These are phyloP conservation scores for Ganoderma resinaceum DNA, from an alignment of 1,284 basidiomycete species.

Conservation along the genomic window DNA sequence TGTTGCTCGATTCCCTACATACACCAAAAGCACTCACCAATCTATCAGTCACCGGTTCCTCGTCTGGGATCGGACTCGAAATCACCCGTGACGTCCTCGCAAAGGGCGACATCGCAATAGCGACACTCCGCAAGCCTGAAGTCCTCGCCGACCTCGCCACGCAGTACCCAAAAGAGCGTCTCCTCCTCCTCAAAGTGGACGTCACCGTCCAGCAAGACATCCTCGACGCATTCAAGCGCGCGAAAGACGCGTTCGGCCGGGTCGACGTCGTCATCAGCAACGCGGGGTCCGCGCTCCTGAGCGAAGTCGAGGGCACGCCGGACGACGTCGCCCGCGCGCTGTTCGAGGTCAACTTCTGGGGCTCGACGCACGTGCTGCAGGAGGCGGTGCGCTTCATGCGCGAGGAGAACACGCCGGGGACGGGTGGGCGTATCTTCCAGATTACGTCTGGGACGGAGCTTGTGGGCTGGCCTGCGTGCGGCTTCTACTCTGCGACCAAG, in stretches of 20 bases:
- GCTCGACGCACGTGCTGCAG: slow-evolving; percentile 32
- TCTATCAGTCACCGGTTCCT: slow-evolving; percentile 40
- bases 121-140: slow-evolving; percentile 40
- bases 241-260: slow-evolving; percentile 45
- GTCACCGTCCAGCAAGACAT: slow-evolving; percentile 43
- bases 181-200: slow-evolving; percentile 49
- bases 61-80: slow-evolving; percentile 42
- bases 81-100: slow-evolving; percentile 36
- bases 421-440: slow-evolving; percentile 44
- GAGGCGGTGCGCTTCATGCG: slow-evolving; percentile 32
- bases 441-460: slow-evolving; percentile 39
- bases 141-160: slow-evolving; percentile 33
- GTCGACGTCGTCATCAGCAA: slow-evolving; percentile 54
- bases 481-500: slow-evolving; percentile 44
- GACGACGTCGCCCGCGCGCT: slow-evolving; percentile 31
- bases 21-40: not conserved
- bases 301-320: slow-evolving; percentile 39
- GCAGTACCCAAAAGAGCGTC: slow-evolving; percentile 28
- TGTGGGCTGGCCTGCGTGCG: slow-evolving; percentile 32
- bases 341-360: slow-evolving; percentile 39
- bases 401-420: slow-evolving; percentile 37
- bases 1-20: not conserved
- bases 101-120: slow-evolving; percentile 42
- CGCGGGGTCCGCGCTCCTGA: slow-evolving; percentile 40
- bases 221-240: slow-evolving; percentile 41